A percentile compares a stretch with the other conserved stretches of the same genome.
Evolutionary conservation across 164 flowering plant species (phyloP).

Genomic region (Berberis thunbergii): DNA sequence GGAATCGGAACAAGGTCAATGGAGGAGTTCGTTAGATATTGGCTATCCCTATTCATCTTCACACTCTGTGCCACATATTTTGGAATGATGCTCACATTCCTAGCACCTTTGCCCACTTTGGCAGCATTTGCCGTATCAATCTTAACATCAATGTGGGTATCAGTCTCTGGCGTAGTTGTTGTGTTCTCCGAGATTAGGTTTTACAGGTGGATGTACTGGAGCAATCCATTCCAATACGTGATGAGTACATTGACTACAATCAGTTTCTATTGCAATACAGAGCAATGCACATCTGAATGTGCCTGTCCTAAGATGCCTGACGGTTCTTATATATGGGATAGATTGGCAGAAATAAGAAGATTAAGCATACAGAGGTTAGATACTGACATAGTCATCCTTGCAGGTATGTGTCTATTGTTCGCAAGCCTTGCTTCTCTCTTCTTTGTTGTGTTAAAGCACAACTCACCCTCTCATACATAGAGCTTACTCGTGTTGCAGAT

Average conservation of each 20-base stretch:
- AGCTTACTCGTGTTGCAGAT: no score
- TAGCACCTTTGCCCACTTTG: conserved; percentile 23
- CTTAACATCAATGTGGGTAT: conserved; percentile 28
- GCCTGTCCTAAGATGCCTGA: conserved; percentile 22
- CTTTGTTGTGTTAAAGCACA: conserved; percentile 24
- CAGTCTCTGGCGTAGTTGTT: conserved; percentile 27
- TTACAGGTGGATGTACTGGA: conserved; percentile 25
- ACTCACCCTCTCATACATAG: conserved; percentile 7
- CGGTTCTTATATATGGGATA: conserved; percentile 29
- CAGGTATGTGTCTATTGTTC: conserved; percentile 21
- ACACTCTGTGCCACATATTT: conserved; percentile 23
- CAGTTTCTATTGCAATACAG: conserved; percentile 23
- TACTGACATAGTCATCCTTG: conserved; percentile 17
- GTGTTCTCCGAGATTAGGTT: conserved; percentile 20
- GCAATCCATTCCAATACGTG: conserved; percentile 24
- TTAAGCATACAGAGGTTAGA: conserved; percentile 15
- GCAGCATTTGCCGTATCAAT: conserved; percentile 28
- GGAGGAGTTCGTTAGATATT: conserved; percentile 19
- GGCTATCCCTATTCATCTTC: conserved; percentile 24
- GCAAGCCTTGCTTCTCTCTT: conserved; percentile 23
- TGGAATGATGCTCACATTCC: conserved; percentile 27
- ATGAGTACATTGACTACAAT: conserved; percentile 23
- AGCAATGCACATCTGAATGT: conserved; percentile 18
- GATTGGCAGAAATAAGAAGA: conserved; percentile 15
- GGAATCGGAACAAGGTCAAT: conserved; percentile 21